Evolutionary conservation across 192 early-diverging fungal genomes (phyloP), one percentile per base, ranked within the genome.

Genomic region (Ambispora gerdemannii): DNA sequence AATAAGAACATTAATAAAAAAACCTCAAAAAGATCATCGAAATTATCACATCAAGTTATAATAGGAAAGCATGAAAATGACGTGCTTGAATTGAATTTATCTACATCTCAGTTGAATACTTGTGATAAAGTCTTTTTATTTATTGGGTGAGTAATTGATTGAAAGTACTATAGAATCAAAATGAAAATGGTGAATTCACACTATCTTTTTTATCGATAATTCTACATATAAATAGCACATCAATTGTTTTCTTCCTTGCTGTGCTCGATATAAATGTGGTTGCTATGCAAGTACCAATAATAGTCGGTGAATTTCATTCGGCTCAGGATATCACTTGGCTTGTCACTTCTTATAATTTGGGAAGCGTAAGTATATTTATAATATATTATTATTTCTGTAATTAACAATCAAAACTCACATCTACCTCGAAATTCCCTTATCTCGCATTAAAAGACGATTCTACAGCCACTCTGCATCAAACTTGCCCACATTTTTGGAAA

Each of bases 301-400:
- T 90, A 31, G 75, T 83, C 22, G 74, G 77, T 3, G 77, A 88
- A 11, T 89, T 89, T 50, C 77, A 88, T 24, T 78, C 89, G 0
- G 76, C 82, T 7, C 77, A 80, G 31, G 77, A 87, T 63, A 82
- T 90, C 47, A 79, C 87, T 3, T 96, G 94, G 94, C 86, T 96
- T 38, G 92, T 87, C 30, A 87, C 82, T 13, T 80, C 84, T 50
- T 92, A 89, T 62, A 66, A 17, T 32, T 10, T 66, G 20, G 15
- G 43, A 66, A 31, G 28, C 20, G 63, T 66, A 66, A 66, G 63
- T 50, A 33, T 32, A 32, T 60, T n/a, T n/a, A n/a, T n/a, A n/a
- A n/a, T n/a, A n/a, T n/a, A n/a, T n/a, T n/a, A n/a, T 28, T 3
- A 19, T 27, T 51, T 34, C 2, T 53, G 2, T 19, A 33, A 7